Conservation (phyloP, 495 filamentous ascomycete genomes). For the Penicillium bialowiezense region DNA sequence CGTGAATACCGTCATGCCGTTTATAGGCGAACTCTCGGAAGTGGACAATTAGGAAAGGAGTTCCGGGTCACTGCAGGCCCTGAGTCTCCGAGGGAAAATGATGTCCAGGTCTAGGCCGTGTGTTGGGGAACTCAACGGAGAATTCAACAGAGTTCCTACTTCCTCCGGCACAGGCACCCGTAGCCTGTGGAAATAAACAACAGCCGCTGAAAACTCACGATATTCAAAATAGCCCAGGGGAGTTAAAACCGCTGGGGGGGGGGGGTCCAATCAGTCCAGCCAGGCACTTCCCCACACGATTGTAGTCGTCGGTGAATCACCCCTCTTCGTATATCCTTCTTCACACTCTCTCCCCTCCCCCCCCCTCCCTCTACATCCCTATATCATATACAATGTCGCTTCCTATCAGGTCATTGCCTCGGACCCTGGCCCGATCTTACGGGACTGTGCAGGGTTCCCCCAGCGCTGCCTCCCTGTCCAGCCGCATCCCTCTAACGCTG, state of each 20-base stretch:
- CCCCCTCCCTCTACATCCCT: too few relatives aligned
- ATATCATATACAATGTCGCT: constrained; percentile 31
- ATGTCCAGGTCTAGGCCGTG: background rate
- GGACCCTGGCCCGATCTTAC: constrained; percentile 35
- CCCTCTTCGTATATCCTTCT: constrained; percentile 12
- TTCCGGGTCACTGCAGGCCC: background rate
- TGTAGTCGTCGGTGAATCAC: constrained; percentile 18
- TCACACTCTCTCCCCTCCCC: constrained; percentile 1
- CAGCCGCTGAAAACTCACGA: background rate
- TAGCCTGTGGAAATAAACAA: background rate
- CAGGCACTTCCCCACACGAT: constrained; percentile 14
- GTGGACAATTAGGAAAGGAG: background rate
- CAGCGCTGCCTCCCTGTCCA: constrained; percentile 30
- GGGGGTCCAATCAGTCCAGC: background rate
- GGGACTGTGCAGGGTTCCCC: constrained; percentile 43
- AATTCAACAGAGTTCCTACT: constrained; percentile 6
- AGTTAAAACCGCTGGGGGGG: background rate
- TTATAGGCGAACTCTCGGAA: background rate
- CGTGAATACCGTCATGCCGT: too few relatives aligned
- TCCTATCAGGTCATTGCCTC: constrained; percentile 26
- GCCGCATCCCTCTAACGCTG: constrained; percentile 37
- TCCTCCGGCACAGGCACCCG: background rate
- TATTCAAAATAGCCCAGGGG: too few relatives aligned
- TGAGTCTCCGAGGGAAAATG: background rate
- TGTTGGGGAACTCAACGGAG: constrained; percentile 4